Evolutionary conservation across 441 rosid species (phyloP), one percentile per base, ranked within the genome.

Genomic region (Croton laevigatus): DNA sequence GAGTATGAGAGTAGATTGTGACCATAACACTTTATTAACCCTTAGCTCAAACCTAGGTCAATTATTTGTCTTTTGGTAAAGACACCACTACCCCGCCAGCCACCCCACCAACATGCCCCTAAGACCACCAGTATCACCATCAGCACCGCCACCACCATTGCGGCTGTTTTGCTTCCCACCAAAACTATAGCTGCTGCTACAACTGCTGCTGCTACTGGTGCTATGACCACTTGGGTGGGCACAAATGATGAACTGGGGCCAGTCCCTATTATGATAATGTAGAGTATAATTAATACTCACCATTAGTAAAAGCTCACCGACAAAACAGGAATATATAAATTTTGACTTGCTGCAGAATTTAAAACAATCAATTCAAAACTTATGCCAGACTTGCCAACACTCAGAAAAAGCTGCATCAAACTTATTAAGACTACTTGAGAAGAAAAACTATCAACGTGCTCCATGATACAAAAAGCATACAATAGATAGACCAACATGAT

Each of bases 41-140:
- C 73, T 66, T 74, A 75, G 72, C 77, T 80, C 84, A 81, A 79
- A 86, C 91, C 96, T 85, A 90, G 76, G 82, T 85, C 79, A 81
- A 81, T 75, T 75, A 79, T 79, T 78, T 61, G 78, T 84, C 81
- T 78, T 86, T 79, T 81, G 79, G 86, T 76, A 85, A 89, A 84
- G 81, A 86, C 86, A 84, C 88, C 87, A 88, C 86, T 85, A 81
- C 78, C 91, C 86, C 73, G 74, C 85, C 76, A 75, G 84, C 89
- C 84, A 90, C 81, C 88, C 96, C 91, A 88, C 91, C 90, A 89
- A 82, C 42, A 86, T 67, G 92, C 79, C 81, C 94, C 96, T 75
- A 90, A 73, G 82, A 88, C 89, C 84, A 87, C 81, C 86, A 88
- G 85, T 81, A 86, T 79, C 84, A 86, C 84, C 88, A 88, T 80